Conservation (phyloP, 2,329 filamentous ascomycete species). For the Plectosphaerella sp. region DNA sequence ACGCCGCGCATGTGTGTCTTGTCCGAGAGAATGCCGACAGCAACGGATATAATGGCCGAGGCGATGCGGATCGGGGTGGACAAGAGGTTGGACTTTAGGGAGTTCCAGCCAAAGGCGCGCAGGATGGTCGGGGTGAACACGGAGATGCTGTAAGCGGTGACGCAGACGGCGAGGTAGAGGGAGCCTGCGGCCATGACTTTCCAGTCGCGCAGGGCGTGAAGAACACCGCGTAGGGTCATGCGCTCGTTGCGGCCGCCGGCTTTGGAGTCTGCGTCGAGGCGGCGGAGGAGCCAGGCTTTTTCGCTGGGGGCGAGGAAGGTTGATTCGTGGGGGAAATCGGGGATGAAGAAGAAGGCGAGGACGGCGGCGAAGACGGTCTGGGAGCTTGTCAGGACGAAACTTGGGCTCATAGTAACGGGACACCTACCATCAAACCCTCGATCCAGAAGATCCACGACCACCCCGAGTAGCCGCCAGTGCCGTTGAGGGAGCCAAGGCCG, state of each 20-base stretch:
- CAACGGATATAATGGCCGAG: conserved; percentile 25
- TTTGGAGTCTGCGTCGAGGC: conserved; percentile 12
- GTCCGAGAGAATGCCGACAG: conserved; percentile 18
- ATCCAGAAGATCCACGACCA: conserved; percentile 18
- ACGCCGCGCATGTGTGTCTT: conserved; percentile 14
- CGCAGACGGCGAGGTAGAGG: conserved; percentile 20
- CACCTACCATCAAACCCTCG: conserved; percentile 6
- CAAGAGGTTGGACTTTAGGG: conserved; percentile 24
- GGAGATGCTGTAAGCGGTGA: conserved; percentile 22
- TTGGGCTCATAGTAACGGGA: too few species aligned
- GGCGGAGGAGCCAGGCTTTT: conserved; percentile 12
- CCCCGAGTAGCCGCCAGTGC: conserved; percentile 13
- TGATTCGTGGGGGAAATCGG: conserved; percentile 11
- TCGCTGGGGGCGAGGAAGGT: conserved; percentile 12
- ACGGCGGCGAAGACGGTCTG: background rate
- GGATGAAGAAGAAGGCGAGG: conserved; percentile 12
- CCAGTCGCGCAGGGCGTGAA: conserved; percentile 51
- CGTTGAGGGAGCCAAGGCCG: conserved; percentile 16
- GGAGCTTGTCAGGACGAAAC: too few species aligned
- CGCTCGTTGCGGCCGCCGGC: conserved; percentile 8
- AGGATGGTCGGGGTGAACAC: conserved; percentile 29
- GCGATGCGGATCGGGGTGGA: conserved; percentile 21
- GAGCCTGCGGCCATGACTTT: conserved; percentile 37
- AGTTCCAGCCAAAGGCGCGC: conserved; percentile 23
- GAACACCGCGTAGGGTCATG: conserved; percentile 29